These are phyloP conservation scores for Termitomyces sp. DNA, from an alignment of 768 basidiomycete genomes.

Conservation along the genomic window DNA sequence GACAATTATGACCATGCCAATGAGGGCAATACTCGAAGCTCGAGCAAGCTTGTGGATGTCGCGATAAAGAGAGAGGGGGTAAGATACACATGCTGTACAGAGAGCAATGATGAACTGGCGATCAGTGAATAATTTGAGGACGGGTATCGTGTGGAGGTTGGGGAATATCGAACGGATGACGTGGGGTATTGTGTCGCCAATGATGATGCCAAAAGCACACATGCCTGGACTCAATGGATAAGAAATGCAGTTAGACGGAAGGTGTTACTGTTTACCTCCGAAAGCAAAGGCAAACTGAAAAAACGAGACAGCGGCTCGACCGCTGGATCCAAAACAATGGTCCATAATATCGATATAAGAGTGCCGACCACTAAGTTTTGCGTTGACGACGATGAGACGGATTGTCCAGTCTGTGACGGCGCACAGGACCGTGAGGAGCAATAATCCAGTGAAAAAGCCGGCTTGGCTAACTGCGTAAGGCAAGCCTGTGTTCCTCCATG, in stretches of 20 bases:
- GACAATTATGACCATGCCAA: constrained; percentile 96
- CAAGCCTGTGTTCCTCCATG: constrained; percentile 52
- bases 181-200: constrained; percentile 95
- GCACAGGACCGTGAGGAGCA: constrained; percentile 80
- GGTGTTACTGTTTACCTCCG: constrained; percentile 58
- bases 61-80: constrained; percentile 92
- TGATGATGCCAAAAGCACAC: constrained; percentile 98
- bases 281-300: constrained; percentile 99
- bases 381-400: constrained; percentile 91
- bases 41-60: constrained; percentile 97
- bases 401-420: constrained; percentile 97
- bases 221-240: constrained; percentile 57
- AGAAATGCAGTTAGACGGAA: not conserved
- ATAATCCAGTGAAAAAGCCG: constrained; percentile 84
- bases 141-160: constrained; percentile 56
- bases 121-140: constrained; percentile 77
- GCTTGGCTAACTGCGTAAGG: constrained; percentile 95
- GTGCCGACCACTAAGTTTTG: constrained; percentile 89
- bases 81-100: constrained; percentile 86
- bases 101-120: constrained; percentile 88
- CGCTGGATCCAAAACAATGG: constrained; percentile 86
- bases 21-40: constrained; percentile 85
- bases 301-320: constrained; percentile 92
- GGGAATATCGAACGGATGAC: constrained; percentile 90
- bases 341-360: constrained; percentile 96